Percentiles rank a stretch among this genome's conserved stretches.
Conservation (phyloP, 2,329 filamentous ascomycete genomes). For the Aureobasidium leucospermi region DNA sequence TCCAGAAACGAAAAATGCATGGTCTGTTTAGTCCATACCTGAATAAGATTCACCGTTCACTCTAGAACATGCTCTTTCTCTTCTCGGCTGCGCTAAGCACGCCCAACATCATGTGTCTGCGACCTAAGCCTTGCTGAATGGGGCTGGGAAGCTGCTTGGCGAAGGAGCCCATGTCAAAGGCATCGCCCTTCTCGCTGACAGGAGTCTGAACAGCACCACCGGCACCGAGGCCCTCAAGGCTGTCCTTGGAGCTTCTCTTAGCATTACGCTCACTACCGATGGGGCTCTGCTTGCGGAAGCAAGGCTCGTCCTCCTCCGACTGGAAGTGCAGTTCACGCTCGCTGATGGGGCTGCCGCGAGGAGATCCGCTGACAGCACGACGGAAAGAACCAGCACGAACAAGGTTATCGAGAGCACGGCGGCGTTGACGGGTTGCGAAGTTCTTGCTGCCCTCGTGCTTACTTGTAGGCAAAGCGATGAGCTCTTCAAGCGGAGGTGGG, state of each 20-base stretch:
- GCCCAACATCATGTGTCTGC: constrained; percentile 78
- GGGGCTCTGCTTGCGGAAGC: constrained; percentile 43
- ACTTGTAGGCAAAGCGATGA: constrained; percentile 79
- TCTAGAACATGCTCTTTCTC: constrained; percentile 65
- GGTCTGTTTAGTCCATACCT: not conserved
- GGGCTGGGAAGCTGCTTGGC: constrained; percentile 29
- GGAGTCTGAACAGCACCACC: constrained; percentile 55
- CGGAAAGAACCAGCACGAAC: constrained; percentile 84
- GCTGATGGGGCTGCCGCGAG: constrained; percentile 65
- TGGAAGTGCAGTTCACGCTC: constrained; percentile 67
- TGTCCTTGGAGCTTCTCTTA: constrained; percentile 30
- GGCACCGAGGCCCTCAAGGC: constrained; percentile 24
- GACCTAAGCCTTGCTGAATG: constrained; percentile 15
- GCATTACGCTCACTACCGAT: constrained; percentile 32
- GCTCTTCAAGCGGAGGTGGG: constrained; percentile 84
- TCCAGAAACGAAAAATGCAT: constrained; percentile 1
- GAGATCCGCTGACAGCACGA: constrained; percentile 61
- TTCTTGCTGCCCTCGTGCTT: constrained; percentile 96
- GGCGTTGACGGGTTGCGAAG: constrained; percentile 86
- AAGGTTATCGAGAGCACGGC: constrained; percentile 84
- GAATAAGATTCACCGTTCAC: not conserved
- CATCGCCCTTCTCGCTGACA: constrained; percentile 28
- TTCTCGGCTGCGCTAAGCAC: constrained; percentile 84
- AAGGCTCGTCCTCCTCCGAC: constrained; percentile 67
- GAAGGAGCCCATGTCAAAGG: constrained; percentile 20